Percentiles rank a stretch among this genome's conserved stretches.
These are phyloP conservation scores for Carex myosuroides DNA, from an alignment of 176 grass and related monocot species.

Conservation along the genomic window DNA sequence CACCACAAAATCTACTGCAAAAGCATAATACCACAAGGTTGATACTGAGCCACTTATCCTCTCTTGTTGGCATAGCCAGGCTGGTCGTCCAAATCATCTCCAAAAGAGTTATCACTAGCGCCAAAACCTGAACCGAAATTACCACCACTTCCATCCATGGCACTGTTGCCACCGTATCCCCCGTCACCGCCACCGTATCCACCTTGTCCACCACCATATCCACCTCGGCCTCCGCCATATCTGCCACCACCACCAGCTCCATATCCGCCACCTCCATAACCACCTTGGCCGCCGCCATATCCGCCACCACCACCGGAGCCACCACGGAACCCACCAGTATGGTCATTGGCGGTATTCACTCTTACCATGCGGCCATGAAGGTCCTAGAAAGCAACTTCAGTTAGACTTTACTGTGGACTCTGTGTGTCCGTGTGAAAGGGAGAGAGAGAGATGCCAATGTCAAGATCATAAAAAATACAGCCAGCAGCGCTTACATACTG, in stretches of 20 bases:
- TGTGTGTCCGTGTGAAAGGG: not conserved
- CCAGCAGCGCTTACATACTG: not conserved
- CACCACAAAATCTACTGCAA: not conserved
- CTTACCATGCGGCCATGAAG: conserved; percentile 70
- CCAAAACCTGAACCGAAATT: conserved; percentile 4
- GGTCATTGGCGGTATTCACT: conserved; percentile 61
- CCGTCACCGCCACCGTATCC: conserved; percentile 1
- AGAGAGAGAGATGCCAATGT: not conserved
- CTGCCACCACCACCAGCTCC: conserved; percentile 9
- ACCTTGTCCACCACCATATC: not conserved
- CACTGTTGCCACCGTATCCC: conserved; percentile 13
- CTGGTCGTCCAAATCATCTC: conserved; percentile 27
- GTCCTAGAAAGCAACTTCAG: conserved; percentile 37
- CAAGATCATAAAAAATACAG: not conserved
- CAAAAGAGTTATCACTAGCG: conserved; percentile 14
- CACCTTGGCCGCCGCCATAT: not conserved
- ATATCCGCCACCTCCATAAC: not conserved
- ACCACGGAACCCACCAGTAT: too few species aligned
- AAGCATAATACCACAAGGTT: not conserved
- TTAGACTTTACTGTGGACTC: not conserved
- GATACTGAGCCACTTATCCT: not conserved
- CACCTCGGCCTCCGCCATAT: conserved; percentile 8
- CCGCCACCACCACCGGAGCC: conserved; percentile 5
- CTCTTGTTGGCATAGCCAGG: conserved; percentile 34
- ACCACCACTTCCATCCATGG: conserved; percentile 13